Evolutionary conservation across 306 rosid genomes (phyloP).

Genomic region (Dryas alaskensis): DNA sequence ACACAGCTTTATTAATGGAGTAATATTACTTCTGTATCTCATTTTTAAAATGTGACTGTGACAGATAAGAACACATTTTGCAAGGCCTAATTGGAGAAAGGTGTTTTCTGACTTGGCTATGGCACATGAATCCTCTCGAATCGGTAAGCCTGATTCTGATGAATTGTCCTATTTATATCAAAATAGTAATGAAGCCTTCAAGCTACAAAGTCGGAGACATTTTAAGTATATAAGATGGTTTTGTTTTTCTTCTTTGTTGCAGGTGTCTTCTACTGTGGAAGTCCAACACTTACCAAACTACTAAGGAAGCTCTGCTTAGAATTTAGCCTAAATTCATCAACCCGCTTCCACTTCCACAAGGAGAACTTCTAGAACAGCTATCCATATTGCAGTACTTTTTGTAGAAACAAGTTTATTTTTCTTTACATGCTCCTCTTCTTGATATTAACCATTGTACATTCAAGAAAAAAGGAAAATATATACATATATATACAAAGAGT

Average conservation of each 20-base stretch:
- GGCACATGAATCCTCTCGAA: constrained; percentile 48
- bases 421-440: neutral
- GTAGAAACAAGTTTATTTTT: neutral
- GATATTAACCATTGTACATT: neutral
- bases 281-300: constrained; percentile 34
- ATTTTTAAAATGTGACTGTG: constrained; percentile 16
- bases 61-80: constrained; percentile 89
- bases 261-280: constrained; percentile 96
- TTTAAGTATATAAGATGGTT: neutral
- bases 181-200: neutral
- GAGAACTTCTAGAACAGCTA: constrained; percentile 69
- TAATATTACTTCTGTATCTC: neutral
- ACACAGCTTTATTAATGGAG: neutral
- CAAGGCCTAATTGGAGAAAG: constrained; percentile 86
- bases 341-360: constrained; percentile 78
- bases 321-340: constrained; percentile 36
- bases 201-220: neutral
- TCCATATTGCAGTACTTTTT: neutral
- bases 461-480: neutral
- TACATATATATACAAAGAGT: neutral
- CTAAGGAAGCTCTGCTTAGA: constrained; percentile 41
- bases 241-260: constrained; percentile 22
- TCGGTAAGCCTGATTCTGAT: constrained; percentile 44
- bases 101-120: constrained; percentile 53
- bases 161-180: neutral